phyloP scores from a whole-genome alignment of 768 basidiomycete species.

The Lactarius trivialis region DNA sequence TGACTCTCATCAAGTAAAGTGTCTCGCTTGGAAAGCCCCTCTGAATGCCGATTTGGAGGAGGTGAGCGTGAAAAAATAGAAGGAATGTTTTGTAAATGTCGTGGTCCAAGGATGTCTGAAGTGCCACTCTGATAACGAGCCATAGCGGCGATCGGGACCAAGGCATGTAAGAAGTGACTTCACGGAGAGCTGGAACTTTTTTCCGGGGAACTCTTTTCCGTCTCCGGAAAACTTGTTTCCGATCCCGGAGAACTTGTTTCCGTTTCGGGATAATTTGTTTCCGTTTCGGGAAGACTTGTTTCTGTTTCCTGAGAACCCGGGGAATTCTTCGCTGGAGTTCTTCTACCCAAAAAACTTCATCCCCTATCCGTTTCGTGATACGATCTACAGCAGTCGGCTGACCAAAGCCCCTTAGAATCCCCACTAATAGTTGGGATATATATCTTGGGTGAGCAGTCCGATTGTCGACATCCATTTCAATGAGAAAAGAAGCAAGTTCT shows the following conservation, averaged over 20 bases:
- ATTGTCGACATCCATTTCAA: not conserved
- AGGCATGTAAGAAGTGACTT: constrained; percentile 30
- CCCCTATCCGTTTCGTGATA: constrained; percentile 6
- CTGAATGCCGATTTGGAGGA: not conserved
- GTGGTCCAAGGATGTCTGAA: constrained; percentile 27
- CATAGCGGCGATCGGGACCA: not conserved
- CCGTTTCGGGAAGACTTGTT: too few relatives aligned
- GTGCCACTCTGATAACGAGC: constrained; percentile 30
- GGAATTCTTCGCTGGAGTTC: too few relatives aligned
- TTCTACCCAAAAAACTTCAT: not conserved
- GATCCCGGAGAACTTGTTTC: too few relatives aligned
- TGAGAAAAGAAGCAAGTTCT: not conserved
- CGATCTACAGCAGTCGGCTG: constrained; percentile 26
- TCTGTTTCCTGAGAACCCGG: too few relatives aligned
- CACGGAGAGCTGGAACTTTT: too few relatives aligned
- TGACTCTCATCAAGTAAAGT: not conserved
- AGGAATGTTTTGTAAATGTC: not conserved
- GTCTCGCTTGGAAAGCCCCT: not conserved
- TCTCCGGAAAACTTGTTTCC: too few relatives aligned
- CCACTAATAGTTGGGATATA: not conserved
- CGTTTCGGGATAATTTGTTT: too few relatives aligned
- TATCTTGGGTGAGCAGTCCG: not conserved
- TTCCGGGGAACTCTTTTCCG: too few relatives aligned
- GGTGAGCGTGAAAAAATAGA: not conserved
- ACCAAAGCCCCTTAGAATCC: constrained; percentile 26